phyloP scores from a whole-genome alignment of 2,329 filamentous ascomycete species.

The Neonectria sp. region DNA sequence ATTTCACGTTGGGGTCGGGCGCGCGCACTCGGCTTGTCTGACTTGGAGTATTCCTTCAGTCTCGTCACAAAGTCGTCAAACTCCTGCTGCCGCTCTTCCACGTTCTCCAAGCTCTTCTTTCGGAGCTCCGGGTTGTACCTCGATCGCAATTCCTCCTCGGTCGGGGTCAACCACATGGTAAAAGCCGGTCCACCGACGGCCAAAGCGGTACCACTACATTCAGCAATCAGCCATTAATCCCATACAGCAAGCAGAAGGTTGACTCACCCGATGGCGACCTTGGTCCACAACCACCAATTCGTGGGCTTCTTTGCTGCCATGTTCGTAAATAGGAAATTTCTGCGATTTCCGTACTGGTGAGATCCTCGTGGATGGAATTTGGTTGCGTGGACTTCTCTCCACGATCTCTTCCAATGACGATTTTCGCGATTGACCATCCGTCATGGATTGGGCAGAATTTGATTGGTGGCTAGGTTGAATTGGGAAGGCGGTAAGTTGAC shows the following conservation, averaged over 20 bases:
- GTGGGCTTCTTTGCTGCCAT: constrained; percentile 62
- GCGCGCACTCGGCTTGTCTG: constrained; percentile 87
- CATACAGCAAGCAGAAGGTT: constrained; percentile 27
- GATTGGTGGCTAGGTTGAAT: constrained; percentile 23
- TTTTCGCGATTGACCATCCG: constrained; percentile 48
- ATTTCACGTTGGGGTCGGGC: background rate
- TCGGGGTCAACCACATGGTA: constrained; percentile 84
- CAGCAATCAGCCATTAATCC: constrained; percentile 33
- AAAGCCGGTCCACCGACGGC: constrained; percentile 89
- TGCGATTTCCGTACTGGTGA: background rate
- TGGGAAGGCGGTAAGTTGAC: constrained; percentile 44
- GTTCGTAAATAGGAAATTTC: background rate
- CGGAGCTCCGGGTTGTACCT: constrained; percentile 96
- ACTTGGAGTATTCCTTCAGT: constrained; percentile 91
- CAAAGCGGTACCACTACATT: constrained; percentile 75
- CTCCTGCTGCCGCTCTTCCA: constrained; percentile 83
- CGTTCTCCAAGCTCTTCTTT: constrained; percentile 85
- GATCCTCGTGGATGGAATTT: background rate
- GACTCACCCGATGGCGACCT: constrained; percentile 80
- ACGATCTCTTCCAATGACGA: constrained; percentile 46
- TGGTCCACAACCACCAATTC: constrained; percentile 73
- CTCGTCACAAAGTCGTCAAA: constrained; percentile 90
- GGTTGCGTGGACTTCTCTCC: constrained; percentile 17
- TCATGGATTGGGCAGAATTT: constrained; percentile 51
- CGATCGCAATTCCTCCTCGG: constrained; percentile 93